A percentile compares a stretch with the other conserved stretches of the same genome.
Conservation (phyloP, 2,329 filamentous ascomycete species). For the Blumeria hordei region DNA sequence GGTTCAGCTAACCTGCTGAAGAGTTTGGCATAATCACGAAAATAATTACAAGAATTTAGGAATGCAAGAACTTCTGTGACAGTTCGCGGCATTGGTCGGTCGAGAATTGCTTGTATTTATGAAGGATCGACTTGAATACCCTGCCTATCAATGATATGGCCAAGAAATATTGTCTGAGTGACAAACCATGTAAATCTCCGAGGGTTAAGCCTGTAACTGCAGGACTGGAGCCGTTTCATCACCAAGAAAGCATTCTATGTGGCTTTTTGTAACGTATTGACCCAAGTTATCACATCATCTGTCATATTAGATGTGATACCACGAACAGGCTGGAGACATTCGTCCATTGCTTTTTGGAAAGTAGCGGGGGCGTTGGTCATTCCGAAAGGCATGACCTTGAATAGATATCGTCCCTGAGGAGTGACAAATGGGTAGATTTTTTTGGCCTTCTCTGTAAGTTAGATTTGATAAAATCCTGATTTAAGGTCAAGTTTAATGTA, state of each 20-base stretch:
- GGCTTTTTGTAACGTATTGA: background rate
- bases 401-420: background rate
- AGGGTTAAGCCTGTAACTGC: background rate
- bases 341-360: background rate
- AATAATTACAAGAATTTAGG: background rate
- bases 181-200: background rate
- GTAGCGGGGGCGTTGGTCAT: background rate
- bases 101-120: constrained; percentile 1
- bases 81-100: background rate
- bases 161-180: background rate
- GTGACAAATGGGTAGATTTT: background rate
- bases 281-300: constrained; percentile 1
- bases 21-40: background rate
- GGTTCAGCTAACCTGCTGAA: background rate
- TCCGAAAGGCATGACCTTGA: background rate
- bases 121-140: background rate
- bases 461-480: constrained; percentile 1
- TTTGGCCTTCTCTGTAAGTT: background rate
- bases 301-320: constrained; percentile 1
- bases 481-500: constrained; percentile 1
- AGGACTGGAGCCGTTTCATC: background rate
- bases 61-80: background rate
- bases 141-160: background rate
- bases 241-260: background rate
- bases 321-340: background rate